phyloP scores from a whole-genome alignment of 208 protist species.

The Lotmaria passim region DNA sequence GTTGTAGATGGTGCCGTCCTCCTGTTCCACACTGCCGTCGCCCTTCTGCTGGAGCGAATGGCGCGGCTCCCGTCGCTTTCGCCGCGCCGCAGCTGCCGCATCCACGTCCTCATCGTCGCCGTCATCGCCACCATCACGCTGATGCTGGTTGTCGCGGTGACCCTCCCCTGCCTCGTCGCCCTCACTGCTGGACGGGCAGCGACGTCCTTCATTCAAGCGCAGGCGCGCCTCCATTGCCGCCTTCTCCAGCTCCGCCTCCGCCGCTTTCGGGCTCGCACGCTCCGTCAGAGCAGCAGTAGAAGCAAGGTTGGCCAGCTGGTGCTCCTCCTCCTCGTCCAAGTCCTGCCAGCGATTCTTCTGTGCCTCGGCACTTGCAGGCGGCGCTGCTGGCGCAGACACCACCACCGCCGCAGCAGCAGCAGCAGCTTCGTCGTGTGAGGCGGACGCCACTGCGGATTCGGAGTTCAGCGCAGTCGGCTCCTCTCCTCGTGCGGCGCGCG shows the following conservation, averaged over 20 bases:
- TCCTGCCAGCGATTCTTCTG: conserved; percentile 15
- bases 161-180: neutral
- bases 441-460: no score
- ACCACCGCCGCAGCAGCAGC: neutral
- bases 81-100: neutral
- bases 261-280: conserved; percentile 17
- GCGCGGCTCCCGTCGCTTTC: neutral
- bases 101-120: neutral
- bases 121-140: no score
- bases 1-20: conserved; percentile 15
- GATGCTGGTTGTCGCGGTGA: neutral
- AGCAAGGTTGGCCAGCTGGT: conserved; percentile 33
- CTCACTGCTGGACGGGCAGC: neutral
- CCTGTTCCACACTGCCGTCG: conserved; percentile 2
- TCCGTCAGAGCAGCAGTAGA: conserved; percentile 25
- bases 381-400: neutral
- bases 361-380: neutral
- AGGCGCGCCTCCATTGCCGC: conserved; percentile 28
- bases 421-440: neutral
- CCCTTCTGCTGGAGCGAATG: neutral
- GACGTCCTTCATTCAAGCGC: conserved; percentile 19
- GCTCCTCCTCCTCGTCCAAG: conserved; percentile 28
- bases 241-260: conserved; percentile 25
- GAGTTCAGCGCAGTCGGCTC: neutral
- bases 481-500: conserved; percentile 3